phyloP scores from a whole-genome alignment of 1,284 basidiomycete genomes.

The Wolfiporia cocos region DNA sequence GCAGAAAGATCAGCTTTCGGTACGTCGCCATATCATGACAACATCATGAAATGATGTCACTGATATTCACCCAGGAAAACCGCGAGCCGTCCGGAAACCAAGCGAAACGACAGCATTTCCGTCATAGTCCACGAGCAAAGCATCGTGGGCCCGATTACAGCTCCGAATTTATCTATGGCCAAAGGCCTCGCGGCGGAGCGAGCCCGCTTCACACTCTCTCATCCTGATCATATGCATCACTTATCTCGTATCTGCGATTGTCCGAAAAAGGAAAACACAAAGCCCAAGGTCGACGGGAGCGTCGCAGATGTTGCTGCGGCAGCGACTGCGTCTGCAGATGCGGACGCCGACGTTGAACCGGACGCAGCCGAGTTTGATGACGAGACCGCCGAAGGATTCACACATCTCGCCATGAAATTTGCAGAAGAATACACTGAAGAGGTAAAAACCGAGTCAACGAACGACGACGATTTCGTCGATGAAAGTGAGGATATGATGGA shows the following conservation, averaged over 20 bases:
- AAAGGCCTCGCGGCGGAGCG: slow-evolving; percentile 61
- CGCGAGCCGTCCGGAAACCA: slow-evolving; percentile 35
- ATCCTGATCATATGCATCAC: slow-evolving; percentile 36
- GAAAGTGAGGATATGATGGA: too few relatives aligned
- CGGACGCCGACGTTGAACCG: slow-evolving; percentile 14
- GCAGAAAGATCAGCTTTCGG: slow-evolving; percentile 41
- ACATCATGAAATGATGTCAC: background rate
- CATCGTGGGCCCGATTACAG: slow-evolving; percentile 53
- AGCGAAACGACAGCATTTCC: slow-evolving; percentile 42
- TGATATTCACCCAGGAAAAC: slow-evolving; percentile 36
- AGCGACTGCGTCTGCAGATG: slow-evolving; percentile 8
- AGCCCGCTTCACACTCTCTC: slow-evolving; percentile 45
- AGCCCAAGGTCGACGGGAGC: background rate
- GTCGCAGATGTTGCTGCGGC: too few relatives aligned
- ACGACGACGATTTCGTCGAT: too few relatives aligned
- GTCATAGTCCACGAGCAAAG: slow-evolving; percentile 53
- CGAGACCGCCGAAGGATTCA: slow-evolving; percentile 35
- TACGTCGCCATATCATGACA: slow-evolving; percentile 11
- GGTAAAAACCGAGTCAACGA: too few relatives aligned
- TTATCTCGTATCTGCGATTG: slow-evolving; percentile 54
- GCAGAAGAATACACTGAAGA: too few relatives aligned
- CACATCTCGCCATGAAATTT: slow-evolving; percentile 27
- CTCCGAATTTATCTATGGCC: slow-evolving; percentile 47
- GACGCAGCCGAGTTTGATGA: slow-evolving; percentile 23
- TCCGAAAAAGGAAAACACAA: slow-evolving; percentile 1